Base-by-base conservation (phyloP, 495 filamentous ascomycete species). In the Podospora pseudopauciseta region DNA sequence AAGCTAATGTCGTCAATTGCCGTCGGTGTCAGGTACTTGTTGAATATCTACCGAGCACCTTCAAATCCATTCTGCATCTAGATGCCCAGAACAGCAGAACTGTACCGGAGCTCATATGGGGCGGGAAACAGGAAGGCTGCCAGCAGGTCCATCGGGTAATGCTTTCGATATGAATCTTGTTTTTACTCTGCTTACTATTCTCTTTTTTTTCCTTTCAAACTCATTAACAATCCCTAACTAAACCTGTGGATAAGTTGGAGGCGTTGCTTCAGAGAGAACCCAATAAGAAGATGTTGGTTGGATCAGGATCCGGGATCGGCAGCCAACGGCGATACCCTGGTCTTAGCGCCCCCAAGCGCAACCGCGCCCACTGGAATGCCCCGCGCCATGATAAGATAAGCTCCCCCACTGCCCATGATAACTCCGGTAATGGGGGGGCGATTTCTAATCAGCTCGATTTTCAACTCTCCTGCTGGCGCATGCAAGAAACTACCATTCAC, bases 301-400 rank as follows among this genome's bases (percentile, higher is more conserved):
- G 34, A 57, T 69, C 28, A 28, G 7, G 39, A 61, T 65, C 53
- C 61, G 70, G 63, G 58, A 68, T 71, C 66, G 63, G 66, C 59
- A 62, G 20, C 4, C 26, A 18, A 15, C 5, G 13, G 5, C 49
- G 53, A 5, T 16, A 9, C 23, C 53, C 64, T 39, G n/a, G 23
- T 65, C 54, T 58, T 58, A 58, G 26, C 64, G 64, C 64, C 54
- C 58, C 23, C 57, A 67, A 67, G 56, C 65, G 65, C 65, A 67
- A 67, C 55, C 65, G 65, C 65, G 23, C 34, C 54, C 16, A 19
- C 55, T 58, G 7, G n/a, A 58, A 19, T 58, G 23, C 55, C 55
- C 55, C 19, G 55, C 55, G 55, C 70, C 65, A 20, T 60, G 66
- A 68, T 71, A 71, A 71, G 69, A 68, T 71, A 71, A 68, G 55